Base-by-base conservation (phyloP, 177 flowering plant genomes). In the Vitis hybrid region DNA sequence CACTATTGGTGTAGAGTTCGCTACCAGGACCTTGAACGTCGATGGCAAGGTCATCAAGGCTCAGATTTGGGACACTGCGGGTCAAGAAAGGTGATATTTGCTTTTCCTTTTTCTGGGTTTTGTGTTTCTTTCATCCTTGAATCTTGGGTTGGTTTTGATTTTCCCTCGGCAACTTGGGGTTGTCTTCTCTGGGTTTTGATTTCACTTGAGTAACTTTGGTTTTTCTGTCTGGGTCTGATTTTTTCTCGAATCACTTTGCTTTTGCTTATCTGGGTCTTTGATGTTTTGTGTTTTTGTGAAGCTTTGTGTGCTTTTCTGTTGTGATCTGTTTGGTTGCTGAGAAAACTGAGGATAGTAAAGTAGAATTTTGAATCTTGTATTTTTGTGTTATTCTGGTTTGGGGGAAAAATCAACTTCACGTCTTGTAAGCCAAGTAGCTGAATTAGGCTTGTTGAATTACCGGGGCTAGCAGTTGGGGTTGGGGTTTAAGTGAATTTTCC, bases 41-140 rank as follows among this genome's bases (percentile, higher is more conserved):
- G 84, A 83, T 65, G 75, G 75, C 1, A 84, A 81, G 63, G 78
- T 76, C 24, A 73, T 84, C 57, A 81, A 84, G 50, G 86, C 84
- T 65, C 83, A 81, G 83, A 81, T 84, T 77, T 84, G 86, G 83
- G 86, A 84, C 77, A 81, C 81, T 51, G 81, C 86, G 41, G 84
- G 84, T 9, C 84, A 84, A 65, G 86, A 81, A 65, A 84, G 86
- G 84, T 81, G 20, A 63, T 54, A 27, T 30, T 55, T 20, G 9
- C 30, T 63, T 61, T 14, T 53, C 64, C 46, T 48, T 11, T 30
- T 13, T 21, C 65, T 35, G 9, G 46, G 46, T 35, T 35, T 35
- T 35, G 46, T 35, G 46, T 35, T 35, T 35, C 9, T 35, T 35
- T 35, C 46, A 35, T 35, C 9, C 9, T 35, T 35, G 46, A 35